Base-by-base conservation (phyloP, 1,284 basidiomycete genomes). In the Mycosarcoma maydis region DNA sequence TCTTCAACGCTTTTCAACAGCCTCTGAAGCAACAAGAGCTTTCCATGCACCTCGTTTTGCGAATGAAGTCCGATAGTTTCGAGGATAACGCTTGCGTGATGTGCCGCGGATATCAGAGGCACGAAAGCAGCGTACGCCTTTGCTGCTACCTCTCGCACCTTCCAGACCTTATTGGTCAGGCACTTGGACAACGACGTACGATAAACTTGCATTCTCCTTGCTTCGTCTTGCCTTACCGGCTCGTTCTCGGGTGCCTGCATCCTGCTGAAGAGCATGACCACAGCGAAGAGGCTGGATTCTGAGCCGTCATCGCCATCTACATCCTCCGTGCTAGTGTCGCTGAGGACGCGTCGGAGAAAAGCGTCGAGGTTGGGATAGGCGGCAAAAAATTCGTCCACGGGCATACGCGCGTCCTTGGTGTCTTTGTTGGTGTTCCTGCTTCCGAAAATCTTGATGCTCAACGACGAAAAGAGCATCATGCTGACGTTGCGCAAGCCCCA, bases 401-500 rank as follows among this genome's bases (percentile, higher is more conserved):
- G 66, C 49, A 67, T 60, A 1, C 67, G 50, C 11, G 64, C 57
- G 13, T 62, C 59, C 30, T 64, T 58, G 14, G 45, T 59, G 50
- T 75, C 71, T 36, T 57, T 60, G 60, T 74, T 76, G 26, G 62
- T 64, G 32, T 60, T 60, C 20, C 65, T 37, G 22, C 55, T 65
- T 24, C 60, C 49, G 33, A 83, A 80, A n/a, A 75, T 70, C 20
- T 81, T 76, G 30, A 70, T 79, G 50, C 73, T 59, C 24, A 82
- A 74, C 3, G 78, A 71, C 11, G 78, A 72, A 39, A 78, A 83
- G 23, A 82, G 75, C 77, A 83, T 81, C 76, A 82, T 79, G 33
- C 78, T 75, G 40, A 78, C 82, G 57, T 83, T 83, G 41, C 82
- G 80, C 27, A 80, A 60, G 43, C 78, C 75, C 82, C 82, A 83